Percentiles rank a stretch among this genome's conserved stretches.
phyloP scores from a whole-genome alignment of 2,329 filamentous ascomycete species.

The Botrytis squamosa region DNA sequence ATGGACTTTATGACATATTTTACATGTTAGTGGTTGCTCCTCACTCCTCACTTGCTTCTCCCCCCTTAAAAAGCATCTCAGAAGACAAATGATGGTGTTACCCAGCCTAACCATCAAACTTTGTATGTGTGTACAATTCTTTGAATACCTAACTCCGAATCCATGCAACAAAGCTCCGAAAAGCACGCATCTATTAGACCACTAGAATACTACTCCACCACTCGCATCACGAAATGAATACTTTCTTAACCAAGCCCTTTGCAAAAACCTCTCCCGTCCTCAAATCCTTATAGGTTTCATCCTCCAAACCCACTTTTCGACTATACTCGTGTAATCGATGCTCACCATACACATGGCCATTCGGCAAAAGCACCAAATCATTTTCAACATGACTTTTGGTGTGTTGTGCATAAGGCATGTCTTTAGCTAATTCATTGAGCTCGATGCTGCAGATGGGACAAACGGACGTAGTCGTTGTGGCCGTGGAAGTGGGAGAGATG shows the following conservation, averaged over 20 bases:
- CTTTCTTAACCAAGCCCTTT: constrained; percentile 69
- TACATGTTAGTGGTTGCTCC: too few relatives aligned
- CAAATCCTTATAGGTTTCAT: constrained; percentile 72
- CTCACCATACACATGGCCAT: constrained; percentile 79
- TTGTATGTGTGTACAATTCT: too few relatives aligned
- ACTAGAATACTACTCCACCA: background rate
- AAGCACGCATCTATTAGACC: background rate
- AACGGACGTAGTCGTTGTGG: constrained; percentile 57
- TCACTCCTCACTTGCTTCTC: background rate
- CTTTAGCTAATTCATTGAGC: constrained; percentile 83
- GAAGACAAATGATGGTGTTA: background rate
- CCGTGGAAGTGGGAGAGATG: constrained; percentile 37
- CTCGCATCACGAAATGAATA: constrained; percentile 71
- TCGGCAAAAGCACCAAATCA: constrained; percentile 83
- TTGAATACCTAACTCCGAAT: background rate
- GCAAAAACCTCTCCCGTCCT: constrained; percentile 69
- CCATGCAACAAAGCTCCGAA: background rate
- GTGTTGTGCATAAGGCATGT: constrained; percentile 92
- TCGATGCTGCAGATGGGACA: constrained; percentile 97
- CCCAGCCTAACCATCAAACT: too few relatives aligned
- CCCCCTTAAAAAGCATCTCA: background rate
- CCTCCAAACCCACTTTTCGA: constrained; percentile 69
- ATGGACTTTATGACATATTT: too few relatives aligned
- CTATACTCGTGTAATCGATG: constrained; percentile 73
- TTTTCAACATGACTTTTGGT: constrained; percentile 89